A percentile compares a stretch with the other conserved stretches of the same genome.
Evolutionary conservation across 208 protist genomes (phyloP).

Genomic region (Acanthamoeba triangularis): DNA sequence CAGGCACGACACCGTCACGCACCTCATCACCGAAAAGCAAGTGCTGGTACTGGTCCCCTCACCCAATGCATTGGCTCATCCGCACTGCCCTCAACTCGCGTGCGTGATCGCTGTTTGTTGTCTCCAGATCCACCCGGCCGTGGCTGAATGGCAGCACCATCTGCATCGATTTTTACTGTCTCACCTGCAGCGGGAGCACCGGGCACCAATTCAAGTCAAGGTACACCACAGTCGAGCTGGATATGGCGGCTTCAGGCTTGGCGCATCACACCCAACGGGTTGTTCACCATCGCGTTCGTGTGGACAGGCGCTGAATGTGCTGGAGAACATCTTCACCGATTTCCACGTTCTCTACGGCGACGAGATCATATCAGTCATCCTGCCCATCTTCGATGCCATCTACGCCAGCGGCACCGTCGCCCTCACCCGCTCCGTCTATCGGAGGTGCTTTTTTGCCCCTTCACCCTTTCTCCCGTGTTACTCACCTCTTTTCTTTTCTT

Average conservation of each 20-base stretch:
- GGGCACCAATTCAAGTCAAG: conserved; percentile 26
- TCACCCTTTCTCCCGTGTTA: no score
- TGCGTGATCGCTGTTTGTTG: neutral
- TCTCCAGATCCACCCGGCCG: conserved; percentile 46
- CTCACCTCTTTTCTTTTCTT: no score
- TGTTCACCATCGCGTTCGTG: neutral
- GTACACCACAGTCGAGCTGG: neutral
- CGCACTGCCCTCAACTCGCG: neutral
- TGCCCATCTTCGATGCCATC: conserved; percentile 67
- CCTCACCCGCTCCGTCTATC: conserved; percentile 5
- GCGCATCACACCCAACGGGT: no score
- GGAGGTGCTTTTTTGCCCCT: neutral
- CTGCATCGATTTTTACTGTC: neutral
- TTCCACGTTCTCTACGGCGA: conserved; percentile 75
- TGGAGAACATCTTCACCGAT: neutral
- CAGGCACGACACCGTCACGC: neutral
- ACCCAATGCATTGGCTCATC: neutral
- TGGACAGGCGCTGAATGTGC: conserved; percentile 9
- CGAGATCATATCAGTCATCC: conserved; percentile 48
- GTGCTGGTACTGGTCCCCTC: neutral
- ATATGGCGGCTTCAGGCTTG: neutral
- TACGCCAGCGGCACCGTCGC: neutral
- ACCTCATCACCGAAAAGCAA: conserved; percentile 53
- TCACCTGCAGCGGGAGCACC: neutral
- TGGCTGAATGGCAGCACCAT: conserved; percentile 50